Conservation (phyloP, 768 basidiomycete species). For the Dentipellis fragilis region DNA sequence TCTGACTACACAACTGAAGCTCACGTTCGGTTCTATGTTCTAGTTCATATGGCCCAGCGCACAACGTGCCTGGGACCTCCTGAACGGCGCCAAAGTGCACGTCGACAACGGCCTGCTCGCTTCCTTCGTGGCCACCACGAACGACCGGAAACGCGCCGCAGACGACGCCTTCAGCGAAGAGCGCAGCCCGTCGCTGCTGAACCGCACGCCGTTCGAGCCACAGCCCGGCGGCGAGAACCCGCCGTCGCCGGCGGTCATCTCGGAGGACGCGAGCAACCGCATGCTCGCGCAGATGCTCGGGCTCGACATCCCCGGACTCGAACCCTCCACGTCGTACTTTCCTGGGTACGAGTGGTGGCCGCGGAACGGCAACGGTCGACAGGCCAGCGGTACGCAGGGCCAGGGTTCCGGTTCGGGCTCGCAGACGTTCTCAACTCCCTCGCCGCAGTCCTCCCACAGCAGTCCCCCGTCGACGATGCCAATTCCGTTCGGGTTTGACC, state of each 20-base stretch:
- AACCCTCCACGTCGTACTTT: constrained; percentile 5
- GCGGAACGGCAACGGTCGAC: constrained; percentile 2
- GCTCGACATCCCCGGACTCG: constrained; percentile 8
- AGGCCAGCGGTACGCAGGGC: neutral
- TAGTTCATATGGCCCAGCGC: constrained; percentile 34
- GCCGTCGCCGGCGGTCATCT: neutral
- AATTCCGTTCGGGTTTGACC: constrained; percentile 14
- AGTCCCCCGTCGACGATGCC: constrained; percentile 11
- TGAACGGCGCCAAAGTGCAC: constrained; percentile 12
- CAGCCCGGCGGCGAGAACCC: neutral
- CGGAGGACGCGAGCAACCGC: constrained; percentile 5
- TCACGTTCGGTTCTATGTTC: constrained; percentile 50
- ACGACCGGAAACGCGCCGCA: constrained; percentile 9
- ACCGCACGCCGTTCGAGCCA: neutral
- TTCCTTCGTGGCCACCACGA: neutral
- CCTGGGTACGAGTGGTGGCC: constrained; percentile 13
- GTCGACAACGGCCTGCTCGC: constrained; percentile 9
- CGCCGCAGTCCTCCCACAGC: constrained; percentile 11
- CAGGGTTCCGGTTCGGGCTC: neutral
- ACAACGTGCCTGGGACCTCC: constrained; percentile 11
- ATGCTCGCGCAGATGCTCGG: constrained; percentile 14
- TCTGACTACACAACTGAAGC: constrained; percentile 49
- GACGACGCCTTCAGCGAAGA: constrained; percentile 10
- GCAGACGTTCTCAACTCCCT: constrained; percentile 7
- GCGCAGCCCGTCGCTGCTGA: neutral